Evolutionary conservation across 1,284 basidiomycete species (phyloP).

Genomic region (Pyrrhoderma lamaoense): DNA sequence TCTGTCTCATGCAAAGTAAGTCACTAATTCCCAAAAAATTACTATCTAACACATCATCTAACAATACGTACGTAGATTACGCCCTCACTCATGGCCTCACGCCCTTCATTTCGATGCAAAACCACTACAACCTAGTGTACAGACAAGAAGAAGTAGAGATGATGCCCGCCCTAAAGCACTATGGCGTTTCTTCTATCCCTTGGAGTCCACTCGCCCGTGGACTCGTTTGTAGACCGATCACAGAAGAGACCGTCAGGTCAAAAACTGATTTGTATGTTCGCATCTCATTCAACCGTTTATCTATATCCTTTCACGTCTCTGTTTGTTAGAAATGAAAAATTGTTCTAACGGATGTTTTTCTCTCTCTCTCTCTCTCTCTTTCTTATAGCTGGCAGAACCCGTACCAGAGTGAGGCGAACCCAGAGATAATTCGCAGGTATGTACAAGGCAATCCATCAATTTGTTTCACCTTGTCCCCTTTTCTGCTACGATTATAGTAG

Average conservation of each 20-base stretch:
- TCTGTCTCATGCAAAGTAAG: slow-evolving; percentile 32
- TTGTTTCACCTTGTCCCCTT: not conserved
- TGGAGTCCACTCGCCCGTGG: slow-evolving; percentile 37
- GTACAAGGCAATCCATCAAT: too few species aligned
- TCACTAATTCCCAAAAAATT: not conserved
- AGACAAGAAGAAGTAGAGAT: slow-evolving; percentile 65
- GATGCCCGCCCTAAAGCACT: slow-evolving; percentile 45
- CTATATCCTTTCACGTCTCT: too few species aligned
- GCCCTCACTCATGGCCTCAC: slow-evolving; percentile 49
- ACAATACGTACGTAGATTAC: slow-evolving; percentile 28
- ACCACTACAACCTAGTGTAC: slow-evolving; percentile 51
- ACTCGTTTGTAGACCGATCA: slow-evolving; percentile 29
- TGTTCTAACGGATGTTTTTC: too few species aligned
- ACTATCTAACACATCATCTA: not conserved
- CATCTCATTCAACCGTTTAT: not conserved
- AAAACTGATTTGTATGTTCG: not conserved
- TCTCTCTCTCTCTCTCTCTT: too few species aligned
- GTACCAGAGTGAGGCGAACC: slow-evolving; percentile 7
- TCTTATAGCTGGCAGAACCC: slow-evolving; percentile 12
- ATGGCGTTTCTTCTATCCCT: slow-evolving; percentile 34
- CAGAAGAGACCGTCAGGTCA: slow-evolving; percentile 9
- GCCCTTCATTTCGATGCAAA: slow-evolving; percentile 68
- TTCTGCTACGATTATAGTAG: too few species aligned
- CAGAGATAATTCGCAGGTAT: slow-evolving; percentile 15
- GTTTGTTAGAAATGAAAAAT: too few species aligned